Conservation (phyloP, 2,329 filamentous ascomycete genomes). For the Microdochium paspali region DNA sequence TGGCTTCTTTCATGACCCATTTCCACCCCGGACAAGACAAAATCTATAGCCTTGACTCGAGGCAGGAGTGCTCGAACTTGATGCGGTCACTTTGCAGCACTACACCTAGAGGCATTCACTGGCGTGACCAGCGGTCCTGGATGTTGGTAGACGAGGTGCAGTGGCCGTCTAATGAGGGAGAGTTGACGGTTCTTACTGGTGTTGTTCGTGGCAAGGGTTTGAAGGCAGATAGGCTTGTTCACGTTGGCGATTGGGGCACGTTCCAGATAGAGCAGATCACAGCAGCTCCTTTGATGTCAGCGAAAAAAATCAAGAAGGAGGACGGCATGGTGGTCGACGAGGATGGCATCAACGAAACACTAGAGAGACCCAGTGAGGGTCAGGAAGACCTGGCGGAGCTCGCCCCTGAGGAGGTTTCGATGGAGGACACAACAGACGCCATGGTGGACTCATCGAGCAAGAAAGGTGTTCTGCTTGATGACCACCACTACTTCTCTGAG, state of each 20-base stretch:
- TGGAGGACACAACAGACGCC: conserved; percentile 45
- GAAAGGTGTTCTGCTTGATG: conserved; percentile 88
- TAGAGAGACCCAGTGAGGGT: conserved; percentile 68
- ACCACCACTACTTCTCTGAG: conserved; percentile 97
- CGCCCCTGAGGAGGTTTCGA: conserved; percentile 75
- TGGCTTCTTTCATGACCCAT: conserved; percentile 88
- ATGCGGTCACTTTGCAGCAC: conserved; percentile 87
- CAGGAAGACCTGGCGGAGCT: conserved; percentile 76
- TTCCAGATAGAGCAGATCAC: conserved; percentile 89
- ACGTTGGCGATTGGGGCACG: conserved; percentile 88
- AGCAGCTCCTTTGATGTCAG: conserved; percentile 57
- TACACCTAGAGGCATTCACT: conserved; percentile 86
- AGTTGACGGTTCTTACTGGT: conserved; percentile 70
- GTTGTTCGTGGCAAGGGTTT: conserved; percentile 77
- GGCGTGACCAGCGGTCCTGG: conserved; percentile 94
- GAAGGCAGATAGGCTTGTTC: conserved; percentile 82
- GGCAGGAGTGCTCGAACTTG: conserved; percentile 84
- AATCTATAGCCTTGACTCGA: conserved; percentile 76
- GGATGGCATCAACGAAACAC: conserved; percentile 38
- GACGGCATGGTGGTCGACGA: conserved; percentile 62
- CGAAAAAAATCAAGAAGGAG: conserved; percentile 53
- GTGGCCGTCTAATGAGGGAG: conserved; percentile 53
- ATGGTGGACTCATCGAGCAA: conserved; percentile 42
- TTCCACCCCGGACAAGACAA: conserved; percentile 92
- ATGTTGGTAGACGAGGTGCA: conserved; percentile 79